phyloP scores from a whole-genome alignment of 257 asterid species.

The Petunia axillaris region DNA sequence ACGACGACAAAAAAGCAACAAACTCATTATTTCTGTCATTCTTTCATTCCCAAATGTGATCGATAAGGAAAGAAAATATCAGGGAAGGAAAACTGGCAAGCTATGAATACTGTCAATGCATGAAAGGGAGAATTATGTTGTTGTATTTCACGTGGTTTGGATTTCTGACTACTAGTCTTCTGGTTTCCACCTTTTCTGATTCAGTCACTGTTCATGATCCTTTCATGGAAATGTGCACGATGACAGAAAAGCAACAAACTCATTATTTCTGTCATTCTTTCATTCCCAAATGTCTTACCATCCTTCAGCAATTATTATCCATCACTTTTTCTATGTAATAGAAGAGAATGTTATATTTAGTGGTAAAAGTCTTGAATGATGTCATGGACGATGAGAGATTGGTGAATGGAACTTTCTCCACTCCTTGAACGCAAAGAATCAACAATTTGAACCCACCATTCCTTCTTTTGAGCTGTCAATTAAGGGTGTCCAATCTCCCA shows the following conservation, averaged over 20 bases:
- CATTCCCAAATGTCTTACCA: background rate
- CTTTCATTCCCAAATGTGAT: background rate
- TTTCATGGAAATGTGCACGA: slow-evolving; percentile 5
- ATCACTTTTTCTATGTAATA: background rate
- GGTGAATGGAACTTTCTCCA: background rate
- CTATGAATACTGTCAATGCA: background rate
- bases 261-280: background rate
- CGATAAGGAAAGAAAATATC: background rate
- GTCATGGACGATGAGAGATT: background rate
- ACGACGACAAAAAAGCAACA: background rate
- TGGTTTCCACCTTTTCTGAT: background rate
- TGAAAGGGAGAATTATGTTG: background rate
- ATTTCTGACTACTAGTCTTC: slow-evolving; percentile 5
- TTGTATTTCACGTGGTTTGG: background rate
- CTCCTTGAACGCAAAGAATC: background rate
- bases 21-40: background rate
- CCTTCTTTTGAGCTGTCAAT: slow-evolving; percentile 10
- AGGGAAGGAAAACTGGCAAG: background rate
- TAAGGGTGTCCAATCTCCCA: background rate
- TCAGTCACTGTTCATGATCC: background rate
- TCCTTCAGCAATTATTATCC: slow-evolving; percentile 16
- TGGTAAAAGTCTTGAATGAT: background rate
- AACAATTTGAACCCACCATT: background rate
- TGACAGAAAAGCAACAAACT: background rate
- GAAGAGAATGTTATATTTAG: background rate